phyloP scores from a whole-genome alignment of 1,139 yeast genomes.

The Sugiyamaella castrensis region DNA sequence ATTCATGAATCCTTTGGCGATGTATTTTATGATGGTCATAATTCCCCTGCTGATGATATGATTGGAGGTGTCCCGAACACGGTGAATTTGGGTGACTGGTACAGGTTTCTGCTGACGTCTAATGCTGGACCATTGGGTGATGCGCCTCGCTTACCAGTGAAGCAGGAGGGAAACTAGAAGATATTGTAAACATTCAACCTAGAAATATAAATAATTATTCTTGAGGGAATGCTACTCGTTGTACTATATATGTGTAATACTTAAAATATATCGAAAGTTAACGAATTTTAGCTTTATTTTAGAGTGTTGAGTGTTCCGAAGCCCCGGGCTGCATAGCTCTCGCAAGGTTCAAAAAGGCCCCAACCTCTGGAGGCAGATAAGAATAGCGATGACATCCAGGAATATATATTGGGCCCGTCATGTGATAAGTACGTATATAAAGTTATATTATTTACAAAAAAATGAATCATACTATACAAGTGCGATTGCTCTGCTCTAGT shows the following conservation, averaged over 20 bases:
- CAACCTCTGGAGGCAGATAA: neutral
- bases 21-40: constrained; percentile 14
- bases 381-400: too few species aligned
- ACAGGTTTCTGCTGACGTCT: constrained; percentile 32
- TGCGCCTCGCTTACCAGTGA: constrained; percentile 6
- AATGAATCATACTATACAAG: too few species aligned
- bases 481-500: too few species aligned
- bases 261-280: neutral
- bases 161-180: constrained; percentile 6
- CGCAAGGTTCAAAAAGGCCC: too few species aligned
- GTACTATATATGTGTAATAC: neutral
- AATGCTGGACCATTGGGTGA: too few species aligned
- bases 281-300: too few species aligned
- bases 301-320: too few species aligned
- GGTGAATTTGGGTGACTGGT: constrained; percentile 41
- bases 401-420: neutral
- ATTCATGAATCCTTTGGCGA: constrained; percentile 16
- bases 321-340: too few species aligned
- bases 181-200: neutral
- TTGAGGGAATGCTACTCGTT: too few species aligned
- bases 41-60: constrained; percentile 22
- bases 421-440: neutral
- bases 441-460: neutral
- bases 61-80: constrained; percentile 32
- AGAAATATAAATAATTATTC: too few species aligned